Base-by-base conservation (phyloP, 805 yeast genomes). In the Candida maesae region DNA sequence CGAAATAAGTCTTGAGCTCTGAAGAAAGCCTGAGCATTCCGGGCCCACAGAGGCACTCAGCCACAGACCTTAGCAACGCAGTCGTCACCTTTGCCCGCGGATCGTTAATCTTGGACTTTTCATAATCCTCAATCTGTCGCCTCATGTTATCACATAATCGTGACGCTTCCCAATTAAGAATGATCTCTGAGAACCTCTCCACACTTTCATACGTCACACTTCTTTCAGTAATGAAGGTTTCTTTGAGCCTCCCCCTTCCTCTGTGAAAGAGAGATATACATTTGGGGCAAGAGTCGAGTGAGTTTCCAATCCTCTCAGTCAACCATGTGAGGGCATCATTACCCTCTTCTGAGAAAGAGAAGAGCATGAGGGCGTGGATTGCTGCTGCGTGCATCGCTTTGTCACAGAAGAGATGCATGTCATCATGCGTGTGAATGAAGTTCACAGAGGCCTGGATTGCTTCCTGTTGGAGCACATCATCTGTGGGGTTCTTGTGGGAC, bases 341-440 rank as follows among this genome's bases (percentile, higher is more conserved):
- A 19, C 68, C 38, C 6, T 29, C 46, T 18, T 32, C 74, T 3
- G 70, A 69, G 51, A 81, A 79, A 3, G 89, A 79, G 55, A 81
- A 80, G 44, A 79, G 62, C 13, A 83, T 74, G 39, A 82, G 58
- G 9, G 73, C 63, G 53, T 80, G 80, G 12, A 72, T 67, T 9
- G 82, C 66, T 16, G 78, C 66, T 3, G 76, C 73, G 31, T 63
- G 64, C 44, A 74, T 63, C 23, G 58, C 58, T 8, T 64, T 64
- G 51, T 79, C 74, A 59, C 89, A 81, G 56, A 79, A 83, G 51
- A 76, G 60, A 48, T 82, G 85, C 29, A 42, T 51, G 18, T 56
- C 60, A 13, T 61, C 57, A 18, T 61, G 44, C 24, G 50, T 44
- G 5, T 64, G 53, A 10, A 68, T 49, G 41, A 61, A 62, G 33